Conservation (phyloP, 106 monocot species). For the Agapanthus africanus region DNA sequence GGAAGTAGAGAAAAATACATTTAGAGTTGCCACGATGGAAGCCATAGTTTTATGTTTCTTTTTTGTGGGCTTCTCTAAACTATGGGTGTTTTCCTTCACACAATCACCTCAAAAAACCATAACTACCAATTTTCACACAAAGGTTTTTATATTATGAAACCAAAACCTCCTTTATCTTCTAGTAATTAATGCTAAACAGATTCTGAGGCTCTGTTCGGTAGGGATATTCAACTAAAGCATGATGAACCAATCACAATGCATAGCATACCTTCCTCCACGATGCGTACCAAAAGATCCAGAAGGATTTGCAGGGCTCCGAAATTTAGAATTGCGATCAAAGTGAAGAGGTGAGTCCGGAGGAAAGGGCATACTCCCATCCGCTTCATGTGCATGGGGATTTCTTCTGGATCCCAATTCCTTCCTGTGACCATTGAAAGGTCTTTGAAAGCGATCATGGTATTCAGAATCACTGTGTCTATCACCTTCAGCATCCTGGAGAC, state of each 20-base stretch:
- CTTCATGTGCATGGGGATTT: constrained; percentile 25
- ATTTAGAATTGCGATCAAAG: constrained; percentile 18
- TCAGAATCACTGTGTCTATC: constrained; percentile 23
- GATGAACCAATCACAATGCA: neutral
- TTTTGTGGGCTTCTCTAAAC: no score
- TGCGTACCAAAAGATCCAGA: constrained; percentile 10
- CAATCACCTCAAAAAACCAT: no score
- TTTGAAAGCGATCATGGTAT: constrained; percentile 15
- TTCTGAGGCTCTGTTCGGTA: no score
- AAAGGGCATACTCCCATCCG: constrained; percentile 19
- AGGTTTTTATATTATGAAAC: no score
- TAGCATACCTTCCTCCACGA: constrained; percentile 38
- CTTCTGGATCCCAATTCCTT: constrained; percentile 19
- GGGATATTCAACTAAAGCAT: no score
- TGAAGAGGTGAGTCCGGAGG: constrained; percentile 14
- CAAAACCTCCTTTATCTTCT: no score
- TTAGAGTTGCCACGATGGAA: no score
- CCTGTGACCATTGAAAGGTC: constrained; percentile 13
- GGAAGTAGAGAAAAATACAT: no score
- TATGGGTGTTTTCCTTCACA: no score
- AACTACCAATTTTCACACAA: no score
- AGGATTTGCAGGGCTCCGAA: constrained; percentile 15
- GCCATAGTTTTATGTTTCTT: no score
- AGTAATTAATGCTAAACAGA: no score
- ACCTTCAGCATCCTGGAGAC: constrained; percentile 22